Percentiles rank a stretch among this genome's conserved stretches.
These are phyloP conservation scores for Pleurotus eryngii DNA, from an alignment of 768 basidiomycete genomes.

Conservation along the genomic window DNA sequence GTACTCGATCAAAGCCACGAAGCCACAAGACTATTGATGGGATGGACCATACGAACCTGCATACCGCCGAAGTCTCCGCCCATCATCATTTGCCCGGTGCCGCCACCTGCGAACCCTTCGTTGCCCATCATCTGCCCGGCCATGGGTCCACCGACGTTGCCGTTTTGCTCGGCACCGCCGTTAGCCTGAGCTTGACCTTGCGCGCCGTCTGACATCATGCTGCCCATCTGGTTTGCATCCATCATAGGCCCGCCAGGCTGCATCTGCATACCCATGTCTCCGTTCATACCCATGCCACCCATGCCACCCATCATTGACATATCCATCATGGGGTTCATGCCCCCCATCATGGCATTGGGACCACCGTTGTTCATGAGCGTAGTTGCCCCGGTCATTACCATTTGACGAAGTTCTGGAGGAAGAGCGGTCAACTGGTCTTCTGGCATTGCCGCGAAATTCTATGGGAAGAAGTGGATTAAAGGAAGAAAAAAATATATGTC, in stretches of 20 bases:
- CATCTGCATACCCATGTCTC: slow-evolving; percentile 56
- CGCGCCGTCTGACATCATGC: slow-evolving; percentile 37
- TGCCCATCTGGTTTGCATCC: slow-evolving; percentile 29
- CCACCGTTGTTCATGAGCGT: slow-evolving; percentile 71
- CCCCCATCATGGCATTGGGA: slow-evolving; percentile 50
- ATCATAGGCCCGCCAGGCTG: slow-evolving; percentile 46
- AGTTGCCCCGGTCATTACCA: slow-evolving; percentile 82
- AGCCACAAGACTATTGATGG: slow-evolving; percentile 21
- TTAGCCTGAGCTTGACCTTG: slow-evolving; percentile 29
- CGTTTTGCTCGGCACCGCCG: slow-evolving; percentile 14
- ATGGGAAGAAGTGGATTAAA: slow-evolving; percentile 8
- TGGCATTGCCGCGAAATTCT: slow-evolving; percentile 82
- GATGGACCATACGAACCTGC: slow-evolving; percentile 52
- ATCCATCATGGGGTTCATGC: slow-evolving; percentile 60
- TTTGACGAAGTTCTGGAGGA: slow-evolving; percentile 78
- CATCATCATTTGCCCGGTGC: slow-evolving; percentile 56
- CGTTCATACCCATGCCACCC: slow-evolving; percentile 53
- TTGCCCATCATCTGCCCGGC: slow-evolving; percentile 41
- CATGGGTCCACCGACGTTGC: slow-evolving; percentile 28
- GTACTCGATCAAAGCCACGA: neutral
- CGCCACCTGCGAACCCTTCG: slow-evolving; percentile 37
- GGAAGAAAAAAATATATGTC: slow-evolving; percentile 1
- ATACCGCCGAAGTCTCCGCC: slow-evolving; percentile 58
- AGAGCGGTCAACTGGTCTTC: slow-evolving; percentile 78
- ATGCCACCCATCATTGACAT: slow-evolving; percentile 52